Conservation (phyloP, 495 filamentous ascomycete genomes). For the Penicillium subrubescens region DNA sequence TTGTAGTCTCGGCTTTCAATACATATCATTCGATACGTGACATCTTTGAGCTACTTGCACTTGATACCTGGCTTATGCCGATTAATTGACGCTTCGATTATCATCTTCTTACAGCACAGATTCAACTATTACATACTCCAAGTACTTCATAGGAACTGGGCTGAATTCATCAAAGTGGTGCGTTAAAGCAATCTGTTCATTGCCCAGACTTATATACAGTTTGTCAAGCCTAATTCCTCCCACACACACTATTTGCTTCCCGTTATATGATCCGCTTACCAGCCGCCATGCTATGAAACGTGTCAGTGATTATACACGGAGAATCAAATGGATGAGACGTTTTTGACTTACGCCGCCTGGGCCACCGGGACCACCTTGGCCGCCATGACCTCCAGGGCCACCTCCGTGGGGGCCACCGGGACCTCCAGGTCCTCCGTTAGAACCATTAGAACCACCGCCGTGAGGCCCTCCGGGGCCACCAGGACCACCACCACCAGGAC, state of each 20-base stretch:
- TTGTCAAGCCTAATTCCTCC: neutral
- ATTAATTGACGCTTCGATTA: neutral
- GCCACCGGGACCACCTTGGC: too few species aligned
- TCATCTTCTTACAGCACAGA: neutral
- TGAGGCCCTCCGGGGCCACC: too few species aligned
- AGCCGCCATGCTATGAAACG: neutral
- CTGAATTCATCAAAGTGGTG: neutral
- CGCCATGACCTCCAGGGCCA: too few species aligned
- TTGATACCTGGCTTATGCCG: neutral
- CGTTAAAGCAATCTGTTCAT: neutral
- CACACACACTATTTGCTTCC: neutral
- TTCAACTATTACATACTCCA: neutral
- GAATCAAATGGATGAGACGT: too few species aligned
- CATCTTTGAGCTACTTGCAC: too few species aligned
- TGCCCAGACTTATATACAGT: neutral
- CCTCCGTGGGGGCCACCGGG: too few species aligned
- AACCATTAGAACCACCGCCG: too few species aligned
- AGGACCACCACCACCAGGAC: too few species aligned
- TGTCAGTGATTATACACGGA: neutral
- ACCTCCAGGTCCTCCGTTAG: too few species aligned
- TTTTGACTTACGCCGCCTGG: neutral
- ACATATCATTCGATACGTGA: neutral
- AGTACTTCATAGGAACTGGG: too few species aligned
- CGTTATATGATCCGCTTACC: neutral
- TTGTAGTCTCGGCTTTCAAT: neutral